Evolutionary conservation across 345 rosid species (phyloP), one percentile per base, ranked within the genome.

Genomic region (Carallia brachiata): DNA sequence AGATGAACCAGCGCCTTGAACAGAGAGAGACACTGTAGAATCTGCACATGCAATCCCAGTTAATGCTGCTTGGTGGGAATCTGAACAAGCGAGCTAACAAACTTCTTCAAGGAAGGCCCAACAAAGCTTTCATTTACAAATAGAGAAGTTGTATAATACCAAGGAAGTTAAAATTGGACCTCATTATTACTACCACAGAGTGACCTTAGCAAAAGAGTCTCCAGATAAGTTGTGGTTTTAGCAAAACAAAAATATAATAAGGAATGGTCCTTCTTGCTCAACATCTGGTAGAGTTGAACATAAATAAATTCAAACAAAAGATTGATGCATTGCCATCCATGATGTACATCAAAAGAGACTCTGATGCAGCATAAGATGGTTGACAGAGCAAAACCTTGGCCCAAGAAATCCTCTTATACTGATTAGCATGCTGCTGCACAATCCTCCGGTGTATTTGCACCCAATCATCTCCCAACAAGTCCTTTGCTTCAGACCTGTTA

Each of bases 391-490:
- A 27, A 67, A 95, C 99, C 93, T 95, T 95, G 63, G 92, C 92
- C 99, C 98, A 95, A 0, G 99, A 88, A 79, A 92, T 87, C 79
- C 99, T 92, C 83, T 95, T 92, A 52, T 92, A 95, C 75, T 92
- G 97, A 81, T 95, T 95, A 52, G 99, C 99, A 19, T 95, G 97
- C 77, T 92, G 98, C 73, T 92, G 98, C 44, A 95, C 99, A 36
- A 89, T 90, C 70, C 99, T 82, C 78, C 99, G 54, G 71, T 95
- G 98, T 71, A 90, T 95, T 82, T 95, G 99, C 71, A 95, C 94
- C 99, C 99, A 95, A 71, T 95, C 99, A 83, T 95, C 99, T 70
- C 99, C 97, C 68, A 95, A 72, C 62, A 89, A 77, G 68, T 95
- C 99, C 82, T 90, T 95, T 32, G 98, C 98, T 76, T 95, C 98